Evolutionary conservation across 345 rosid genomes (phyloP).

Genomic region (Gossypium raimondii): DNA sequence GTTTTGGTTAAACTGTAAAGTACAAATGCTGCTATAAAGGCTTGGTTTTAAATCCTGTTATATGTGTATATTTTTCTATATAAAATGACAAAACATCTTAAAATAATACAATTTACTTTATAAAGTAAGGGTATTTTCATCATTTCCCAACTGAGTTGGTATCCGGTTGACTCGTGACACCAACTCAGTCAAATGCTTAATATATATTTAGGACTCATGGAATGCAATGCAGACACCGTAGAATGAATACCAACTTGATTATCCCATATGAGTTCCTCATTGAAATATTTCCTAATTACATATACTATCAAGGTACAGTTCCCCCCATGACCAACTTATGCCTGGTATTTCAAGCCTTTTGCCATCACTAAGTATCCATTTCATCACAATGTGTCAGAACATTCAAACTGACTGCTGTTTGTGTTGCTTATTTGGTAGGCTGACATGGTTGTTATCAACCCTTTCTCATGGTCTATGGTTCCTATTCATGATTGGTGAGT

Average conservation of each 20-base stretch:
- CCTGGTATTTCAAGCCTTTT: not conserved
- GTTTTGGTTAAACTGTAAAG: too few relatives aligned
- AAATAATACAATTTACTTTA: too few relatives aligned
- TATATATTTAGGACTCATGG: not conserved
- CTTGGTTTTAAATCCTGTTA: too few relatives aligned
- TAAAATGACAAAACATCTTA: too few relatives aligned
- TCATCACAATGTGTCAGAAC: slow-evolving; percentile 11
- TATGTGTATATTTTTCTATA: too few relatives aligned
- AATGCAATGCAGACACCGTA: not conserved
- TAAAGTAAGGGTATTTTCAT: too few relatives aligned
- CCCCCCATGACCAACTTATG: not conserved
- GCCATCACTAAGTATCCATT: not conserved
- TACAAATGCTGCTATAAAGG: too few relatives aligned
- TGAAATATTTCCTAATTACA: not conserved
- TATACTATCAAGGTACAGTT: not conserved
- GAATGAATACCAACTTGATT: not conserved
- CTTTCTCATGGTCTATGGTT: slow-evolving; percentile 52
- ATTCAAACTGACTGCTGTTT: slow-evolving; percentile 11
- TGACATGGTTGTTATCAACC: slow-evolving; percentile 56
- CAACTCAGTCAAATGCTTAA: too few relatives aligned
- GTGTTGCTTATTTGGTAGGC: slow-evolving; percentile 38
- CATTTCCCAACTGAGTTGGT: too few relatives aligned
- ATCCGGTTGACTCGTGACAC: too few relatives aligned
- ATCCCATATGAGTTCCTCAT: not conserved
- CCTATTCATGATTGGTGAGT: slow-evolving; percentile 63